Conservation (phyloP, 345 rosid species). For the Citrus mangshanensis region DNA sequence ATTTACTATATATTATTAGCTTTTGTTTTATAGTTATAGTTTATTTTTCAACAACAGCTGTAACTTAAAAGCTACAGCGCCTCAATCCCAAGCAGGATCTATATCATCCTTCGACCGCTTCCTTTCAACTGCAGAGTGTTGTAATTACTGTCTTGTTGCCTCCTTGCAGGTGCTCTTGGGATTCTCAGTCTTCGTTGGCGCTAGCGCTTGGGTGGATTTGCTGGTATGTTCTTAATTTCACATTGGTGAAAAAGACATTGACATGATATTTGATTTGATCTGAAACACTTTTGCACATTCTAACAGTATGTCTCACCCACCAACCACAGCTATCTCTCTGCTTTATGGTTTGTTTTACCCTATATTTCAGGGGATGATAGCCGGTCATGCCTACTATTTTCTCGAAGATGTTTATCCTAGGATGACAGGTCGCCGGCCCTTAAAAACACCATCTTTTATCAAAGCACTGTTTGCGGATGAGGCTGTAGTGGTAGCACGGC, state of each 20-base stretch:
- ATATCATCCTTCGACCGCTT: neutral
- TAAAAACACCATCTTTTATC: constrained; percentile 75
- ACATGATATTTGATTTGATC: neutral
- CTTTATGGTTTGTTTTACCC: neutral
- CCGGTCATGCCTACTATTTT: constrained; percentile 98
- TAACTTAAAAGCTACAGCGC: too few relatives aligned
- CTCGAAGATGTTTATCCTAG: constrained; percentile 89
- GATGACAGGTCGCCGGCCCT: constrained; percentile 79
- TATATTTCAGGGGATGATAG: constrained; percentile 82
- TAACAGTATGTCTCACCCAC: neutral
- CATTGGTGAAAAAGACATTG: neutral
- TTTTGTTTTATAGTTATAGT: too few relatives aligned
- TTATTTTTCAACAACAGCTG: too few relatives aligned
- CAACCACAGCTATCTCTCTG: neutral
- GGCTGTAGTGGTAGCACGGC: constrained; percentile 67
- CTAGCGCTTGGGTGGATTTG: constrained; percentile 96
- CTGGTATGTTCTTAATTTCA: constrained; percentile 42
- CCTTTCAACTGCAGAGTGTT: neutral
- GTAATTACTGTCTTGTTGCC: neutral
- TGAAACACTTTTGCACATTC: neutral
- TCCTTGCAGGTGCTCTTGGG: constrained; percentile 81
- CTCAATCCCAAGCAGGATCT: too few relatives aligned
- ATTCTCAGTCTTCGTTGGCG: constrained; percentile 90
- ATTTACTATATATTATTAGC: too few relatives aligned
- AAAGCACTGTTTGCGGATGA: constrained; percentile 86